Base-by-base conservation (phyloP, 495 filamentous ascomycete genomes). In the Hypomontagnella submonticulosa region DNA sequence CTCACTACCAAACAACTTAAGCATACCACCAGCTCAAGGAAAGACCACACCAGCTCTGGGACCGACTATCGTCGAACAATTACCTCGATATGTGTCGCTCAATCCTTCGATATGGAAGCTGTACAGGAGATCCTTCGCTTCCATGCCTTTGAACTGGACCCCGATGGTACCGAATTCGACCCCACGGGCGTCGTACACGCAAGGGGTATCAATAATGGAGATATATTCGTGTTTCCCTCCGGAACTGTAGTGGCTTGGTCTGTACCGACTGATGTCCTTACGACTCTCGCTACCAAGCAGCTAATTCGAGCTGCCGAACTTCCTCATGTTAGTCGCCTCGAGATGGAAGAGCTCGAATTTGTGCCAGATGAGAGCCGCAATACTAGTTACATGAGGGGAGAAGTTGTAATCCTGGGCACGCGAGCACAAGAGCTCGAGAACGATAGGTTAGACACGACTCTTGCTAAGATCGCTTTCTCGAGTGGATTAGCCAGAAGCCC, bases 141-240 rank as follows among this genome's bases (percentile, higher is more conserved):
- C 49, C 86, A 89, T 75, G 91, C 90, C 47, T 94, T 85, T 83
- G 56, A 84, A 75, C 76, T 89, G 74, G 67, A 90, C 85, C 73
- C 84, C 73, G 71, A 88, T 75, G 55, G 75, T 13, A 82, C 81
- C 18, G 86, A 84, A 52, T 84, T 92, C 46, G 78, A 87, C 19
- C 75, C 81, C 2, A 80, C 85, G 38, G 87, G 90, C 71, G 84
- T 87, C 15, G 81, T 85, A 9, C 84, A 86, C 65, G 82, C 82
- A 10, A 66, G 83, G 15, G 81, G 81, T 0, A 75, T 83, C 30
- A 85, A 84, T 58, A 73, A 79, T 50, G 93, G 92, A 10, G 95
- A 98, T 73, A 84, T 97, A 11, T 97, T 98, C 66, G 87, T 99
- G n/a, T 99, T 99, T 68, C 92, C 95, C 4, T 97, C 94, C 0